Evolutionary conservation across 1,139 yeast genomes (phyloP).

Genomic region (Meyerozyma elateridarum): DNA sequence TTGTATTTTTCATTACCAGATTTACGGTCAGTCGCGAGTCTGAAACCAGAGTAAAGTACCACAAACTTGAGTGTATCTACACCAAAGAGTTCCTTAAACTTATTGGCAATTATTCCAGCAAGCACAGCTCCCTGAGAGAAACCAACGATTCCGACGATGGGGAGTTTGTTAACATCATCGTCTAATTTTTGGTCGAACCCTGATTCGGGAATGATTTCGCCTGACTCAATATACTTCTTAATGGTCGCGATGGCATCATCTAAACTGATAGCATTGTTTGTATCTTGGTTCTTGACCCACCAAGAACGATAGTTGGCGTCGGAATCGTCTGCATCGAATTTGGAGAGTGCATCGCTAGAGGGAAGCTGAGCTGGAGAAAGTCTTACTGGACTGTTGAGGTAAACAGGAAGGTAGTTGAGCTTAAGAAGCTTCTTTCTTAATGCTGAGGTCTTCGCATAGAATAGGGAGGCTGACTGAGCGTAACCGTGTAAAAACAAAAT

Average conservation of each 20-base stretch:
- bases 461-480: slow-evolving; percentile 40
- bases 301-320: slow-evolving; percentile 48
- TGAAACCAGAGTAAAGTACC: slow-evolving; percentile 74
- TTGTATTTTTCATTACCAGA: slow-evolving; percentile 24
- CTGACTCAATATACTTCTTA: slow-evolving; percentile 25
- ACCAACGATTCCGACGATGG: slow-evolving; percentile 39
- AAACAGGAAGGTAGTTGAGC: slow-evolving; percentile 56
- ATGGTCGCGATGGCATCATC: slow-evolving; percentile 28
- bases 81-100: slow-evolving; percentile 26
- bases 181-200: slow-evolving; percentile 12
- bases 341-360: slow-evolving; percentile 41
- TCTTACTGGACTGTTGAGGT: slow-evolving; percentile 70
- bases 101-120: slow-evolving; percentile 42
- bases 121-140: slow-evolving; percentile 47
- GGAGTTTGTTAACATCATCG: slow-evolving; percentile 25
- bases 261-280: slow-evolving; percentile 22
- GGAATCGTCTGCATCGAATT: slow-evolving; percentile 21
- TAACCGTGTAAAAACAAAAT: slow-evolving; percentile 42
- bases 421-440: slow-evolving; percentile 35
- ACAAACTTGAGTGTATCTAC: slow-evolving; percentile 55
- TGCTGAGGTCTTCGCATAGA: slow-evolving; percentile 45
- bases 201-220: slow-evolving; percentile 22
- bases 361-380: slow-evolving; percentile 69
- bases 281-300: slow-evolving; percentile 25
- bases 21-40: slow-evolving; percentile 44